phyloP scores from a whole-genome alignment of 306 rosid genomes.

The Quercus glauca region DNA sequence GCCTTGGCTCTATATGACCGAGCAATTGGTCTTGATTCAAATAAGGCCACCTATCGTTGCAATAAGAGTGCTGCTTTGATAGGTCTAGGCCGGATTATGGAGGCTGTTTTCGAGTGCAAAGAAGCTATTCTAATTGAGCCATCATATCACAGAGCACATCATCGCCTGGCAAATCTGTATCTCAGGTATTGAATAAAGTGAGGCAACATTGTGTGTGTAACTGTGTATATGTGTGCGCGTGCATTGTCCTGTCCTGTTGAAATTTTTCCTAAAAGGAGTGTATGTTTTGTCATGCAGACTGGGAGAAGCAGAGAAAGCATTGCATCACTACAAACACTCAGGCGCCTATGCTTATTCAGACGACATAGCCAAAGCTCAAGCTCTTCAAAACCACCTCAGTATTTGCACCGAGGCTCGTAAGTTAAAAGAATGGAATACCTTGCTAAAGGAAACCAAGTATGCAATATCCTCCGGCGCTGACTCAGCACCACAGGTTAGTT shows the following conservation, averaged over 20 bases:
- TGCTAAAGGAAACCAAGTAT: constrained; percentile 61
- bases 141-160: constrained; percentile 76
- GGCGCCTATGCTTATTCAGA: constrained; percentile 35
- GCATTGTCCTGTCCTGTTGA: neutral
- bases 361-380: constrained; percentile 46
- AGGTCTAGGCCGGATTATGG: constrained; percentile 49
- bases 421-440: constrained; percentile 56
- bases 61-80: constrained; percentile 88
- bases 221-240: neutral
- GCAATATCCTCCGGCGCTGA: constrained; percentile 70
- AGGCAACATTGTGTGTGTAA: neutral
- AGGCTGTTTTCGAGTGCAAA: constrained; percentile 63
- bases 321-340: constrained; percentile 48
- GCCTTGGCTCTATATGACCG: constrained; percentile 70
- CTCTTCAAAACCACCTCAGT: constrained; percentile 56
- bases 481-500: constrained; percentile 74
- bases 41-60: constrained; percentile 67
- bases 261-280: constrained; percentile 11
- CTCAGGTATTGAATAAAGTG: constrained; percentile 50
- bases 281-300: constrained; percentile 42
- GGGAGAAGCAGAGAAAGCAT: constrained; percentile 80
- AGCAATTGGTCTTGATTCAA: constrained; percentile 72
- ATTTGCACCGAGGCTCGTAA: constrained; percentile 61
- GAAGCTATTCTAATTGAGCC: constrained; percentile 82
- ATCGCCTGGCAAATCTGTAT: constrained; percentile 75